Evolutionary conservation across 192 early-diverging fungal species (phyloP), one percentile per base, ranked within the genome.

Genomic region (Gaertneriomyces sp.): DNA sequence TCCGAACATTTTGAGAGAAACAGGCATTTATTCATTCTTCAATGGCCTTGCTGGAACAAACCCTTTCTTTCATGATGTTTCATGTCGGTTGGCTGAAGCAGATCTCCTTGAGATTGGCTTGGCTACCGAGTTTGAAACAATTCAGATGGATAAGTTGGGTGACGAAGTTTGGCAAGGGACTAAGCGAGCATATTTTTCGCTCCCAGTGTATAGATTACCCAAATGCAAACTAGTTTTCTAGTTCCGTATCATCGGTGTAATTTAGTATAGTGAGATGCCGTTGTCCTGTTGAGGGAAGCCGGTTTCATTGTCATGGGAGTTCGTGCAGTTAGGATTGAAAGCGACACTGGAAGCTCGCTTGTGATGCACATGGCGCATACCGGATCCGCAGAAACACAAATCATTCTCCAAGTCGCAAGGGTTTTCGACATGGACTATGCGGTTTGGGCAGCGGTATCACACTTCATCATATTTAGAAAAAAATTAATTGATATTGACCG

Each of bases 61-160:
- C 75, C 81, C 87, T 65, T 93, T 97, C 70, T 98, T 98, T 80
- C 93, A 98, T 77, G 94, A 96, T 56, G 93, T 98, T 6, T 91
- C 91, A 53, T 94, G 94, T 72, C 73, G 84, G 45, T 83, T 98
- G 43, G 91, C 87, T 0, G 89, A 90, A 52, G 73, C 90, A 0
- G 94, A 98, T 70, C 72, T 97, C 70, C 66, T 69, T 25, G 89
- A 89, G 7, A 81, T 93, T 53, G 93, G 94, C 14, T 74, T 98
- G 4, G 67, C 70, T n/a, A 89, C 86, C 0, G 80, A 89, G 68
- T 94, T 80, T 64, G 75, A 86, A 14, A 83, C 88, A 47, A 87
- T 94, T 66, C 67, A 82, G 5, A 85, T 94, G 65, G 88, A 88
- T n/a, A 64, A 78, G 46, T 82, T 88, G 61, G 94, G 92, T 41